Percentiles rank a stretch among this genome's conserved stretches.
Evolutionary conservation across 352 stramenopile species (phyloP).

Genomic region (Lagenidium giganteum): DNA sequence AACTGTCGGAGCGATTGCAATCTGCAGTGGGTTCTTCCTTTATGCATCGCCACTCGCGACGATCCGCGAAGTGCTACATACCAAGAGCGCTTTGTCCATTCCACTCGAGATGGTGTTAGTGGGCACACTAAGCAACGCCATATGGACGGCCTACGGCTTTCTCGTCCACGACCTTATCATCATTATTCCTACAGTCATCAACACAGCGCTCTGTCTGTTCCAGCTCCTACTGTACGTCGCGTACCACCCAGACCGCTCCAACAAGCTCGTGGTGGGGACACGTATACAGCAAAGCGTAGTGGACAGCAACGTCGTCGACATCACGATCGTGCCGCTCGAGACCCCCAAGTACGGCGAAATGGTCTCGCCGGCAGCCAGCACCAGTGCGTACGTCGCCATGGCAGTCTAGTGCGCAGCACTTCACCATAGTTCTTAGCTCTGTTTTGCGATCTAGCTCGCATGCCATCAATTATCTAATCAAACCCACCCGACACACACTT

Average conservation of each 20-base stretch:
- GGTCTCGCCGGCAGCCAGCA: neutral
- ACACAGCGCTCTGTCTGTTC: conserved; percentile 26
- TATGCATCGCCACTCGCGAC: conserved; percentile 44
- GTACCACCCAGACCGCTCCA: conserved; percentile 20
- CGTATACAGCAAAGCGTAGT: neutral
- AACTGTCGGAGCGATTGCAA: conserved; percentile 33
- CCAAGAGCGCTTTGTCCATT: conserved; percentile 38
- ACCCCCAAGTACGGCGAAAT: conserved; percentile 13
- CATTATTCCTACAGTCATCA: conserved; percentile 32
- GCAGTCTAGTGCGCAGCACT: too few species aligned
- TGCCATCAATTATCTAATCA: too few species aligned
- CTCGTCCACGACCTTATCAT: conserved; percentile 35
- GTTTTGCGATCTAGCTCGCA: too few species aligned
- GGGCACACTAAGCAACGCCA: conserved; percentile 36
- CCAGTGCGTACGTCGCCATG: too few species aligned
- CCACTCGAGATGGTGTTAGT: conserved; percentile 37
- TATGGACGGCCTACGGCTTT: conserved; percentile 40
- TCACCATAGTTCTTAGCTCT: too few species aligned
- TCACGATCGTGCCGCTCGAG: conserved; percentile 14
- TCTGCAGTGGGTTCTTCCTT: conserved; percentile 29
- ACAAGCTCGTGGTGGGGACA: neutral
- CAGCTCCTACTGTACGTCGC: conserved; percentile 40
- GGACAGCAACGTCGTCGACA: conserved; percentile 17
- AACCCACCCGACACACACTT: too few species aligned
- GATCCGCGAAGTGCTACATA: conserved; percentile 31